Percentiles rank a stretch among this genome's conserved stretches.
Evolutionary conservation across 192 early-diverging fungal species (phyloP).

Genomic region (Mortierella alpina): DNA sequence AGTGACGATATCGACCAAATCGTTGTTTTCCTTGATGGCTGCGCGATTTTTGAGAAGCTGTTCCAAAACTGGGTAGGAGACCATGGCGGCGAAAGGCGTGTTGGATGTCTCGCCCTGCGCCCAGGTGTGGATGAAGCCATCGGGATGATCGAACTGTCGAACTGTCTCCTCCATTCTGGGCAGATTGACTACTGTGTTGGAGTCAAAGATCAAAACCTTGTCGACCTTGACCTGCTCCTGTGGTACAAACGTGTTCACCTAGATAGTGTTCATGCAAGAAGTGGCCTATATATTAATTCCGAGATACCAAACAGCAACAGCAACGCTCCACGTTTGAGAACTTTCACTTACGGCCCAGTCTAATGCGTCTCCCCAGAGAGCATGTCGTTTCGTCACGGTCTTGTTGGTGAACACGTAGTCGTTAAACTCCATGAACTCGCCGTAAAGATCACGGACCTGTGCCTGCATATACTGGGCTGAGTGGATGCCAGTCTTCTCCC

Average conservation of each 20-base stretch:
- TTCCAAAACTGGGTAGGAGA: constrained; percentile 49
- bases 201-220: constrained; percentile 46
- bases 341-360: constrained; percentile 48
- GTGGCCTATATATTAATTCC: too few species aligned
- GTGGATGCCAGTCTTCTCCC: constrained; percentile 20
- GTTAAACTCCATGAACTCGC: constrained; percentile 66
- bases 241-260: constrained; percentile 45
- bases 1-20: constrained; percentile 18
- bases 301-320: neutral
- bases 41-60: constrained; percentile 12
- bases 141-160: neutral
- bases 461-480: constrained; percentile 38
- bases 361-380: constrained; percentile 37
- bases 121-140: constrained; percentile 31
- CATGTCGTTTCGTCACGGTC: constrained; percentile 21
- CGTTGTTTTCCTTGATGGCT: constrained; percentile 24
- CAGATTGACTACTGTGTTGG: constrained; percentile 30
- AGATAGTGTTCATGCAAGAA: neutral
- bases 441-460: constrained; percentile 45
- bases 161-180: constrained; percentile 30
- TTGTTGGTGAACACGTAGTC: constrained; percentile 43
- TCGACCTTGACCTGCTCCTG: constrained; percentile 25
- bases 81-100: constrained; percentile 55
- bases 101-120: neutral
- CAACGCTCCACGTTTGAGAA: neutral